phyloP scores from a whole-genome alignment of 164 flowering plant genomes.

The Echeveria elegans region DNA sequence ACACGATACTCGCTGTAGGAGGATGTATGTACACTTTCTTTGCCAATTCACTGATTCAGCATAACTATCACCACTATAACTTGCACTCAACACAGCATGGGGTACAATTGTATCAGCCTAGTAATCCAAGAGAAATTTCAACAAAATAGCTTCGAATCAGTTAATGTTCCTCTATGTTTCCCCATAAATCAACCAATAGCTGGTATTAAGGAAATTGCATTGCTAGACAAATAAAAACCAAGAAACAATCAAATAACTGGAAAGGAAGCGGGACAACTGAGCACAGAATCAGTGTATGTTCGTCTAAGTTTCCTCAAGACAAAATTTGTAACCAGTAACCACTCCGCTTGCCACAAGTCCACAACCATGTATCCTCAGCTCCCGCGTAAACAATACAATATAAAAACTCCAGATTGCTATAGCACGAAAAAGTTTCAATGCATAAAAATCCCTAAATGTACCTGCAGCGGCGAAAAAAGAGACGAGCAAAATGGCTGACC shows the following conservation, averaged over 20 bases:
- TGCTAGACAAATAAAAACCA: neutral
- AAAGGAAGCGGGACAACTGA: constrained; percentile 33
- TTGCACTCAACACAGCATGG: constrained; percentile 51
- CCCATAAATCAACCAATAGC: neutral
- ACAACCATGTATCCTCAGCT: no score
- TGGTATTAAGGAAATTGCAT: neutral
- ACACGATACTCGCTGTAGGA: constrained; percentile 55
- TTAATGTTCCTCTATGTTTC: neutral
- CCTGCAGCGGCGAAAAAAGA: neutral
- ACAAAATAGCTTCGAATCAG: no score
- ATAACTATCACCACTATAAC: constrained; percentile 22
- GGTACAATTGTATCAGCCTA: constrained; percentile 11
- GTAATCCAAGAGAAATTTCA: no score
- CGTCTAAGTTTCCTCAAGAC: no score
- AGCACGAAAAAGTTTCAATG: no score
- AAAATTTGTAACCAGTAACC: no score
- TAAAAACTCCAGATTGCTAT: no score
- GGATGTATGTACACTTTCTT: constrained; percentile 59
- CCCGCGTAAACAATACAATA: no score
- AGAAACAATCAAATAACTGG: constrained; percentile 16
- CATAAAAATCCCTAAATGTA: neutral
- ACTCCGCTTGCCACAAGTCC: no score
- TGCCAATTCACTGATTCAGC: constrained; percentile 21
- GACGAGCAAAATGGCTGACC: constrained; percentile 34
- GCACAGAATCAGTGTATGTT: neutral